phyloP scores from a whole-genome alignment of 2,329 filamentous ascomycete species.

The Lasiodiplodia sp. region DNA sequence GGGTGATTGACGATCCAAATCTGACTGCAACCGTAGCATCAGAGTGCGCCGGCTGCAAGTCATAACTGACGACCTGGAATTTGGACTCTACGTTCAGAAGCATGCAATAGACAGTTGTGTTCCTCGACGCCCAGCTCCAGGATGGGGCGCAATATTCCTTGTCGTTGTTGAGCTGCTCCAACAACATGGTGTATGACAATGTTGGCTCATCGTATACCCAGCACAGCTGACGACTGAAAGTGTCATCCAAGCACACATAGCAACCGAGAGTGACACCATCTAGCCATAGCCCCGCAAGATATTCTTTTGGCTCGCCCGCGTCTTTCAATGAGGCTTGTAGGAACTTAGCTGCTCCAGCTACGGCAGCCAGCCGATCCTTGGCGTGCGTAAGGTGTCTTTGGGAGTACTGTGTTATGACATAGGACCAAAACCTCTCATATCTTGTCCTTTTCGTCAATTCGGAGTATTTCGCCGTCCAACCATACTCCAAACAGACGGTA shows the following conservation, averaged over 20 bases:
- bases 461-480: too few relatives aligned
- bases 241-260: background rate
- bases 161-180: background rate
- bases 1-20: constrained; percentile 2
- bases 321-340: background rate
- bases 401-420: background rate
- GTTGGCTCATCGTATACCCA: background rate
- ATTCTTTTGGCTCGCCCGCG: background rate
- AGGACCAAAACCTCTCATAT: background rate
- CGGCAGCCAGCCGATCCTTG: background rate
- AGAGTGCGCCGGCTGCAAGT: background rate
- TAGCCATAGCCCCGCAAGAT: background rate
- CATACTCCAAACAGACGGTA: too few relatives aligned
- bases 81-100: too few relatives aligned
- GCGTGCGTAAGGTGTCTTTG: background rate
- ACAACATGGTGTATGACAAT: background rate
- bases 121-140: background rate
- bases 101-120: background rate
- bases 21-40: constrained; percentile 4
- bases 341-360: background rate
- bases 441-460: too few relatives aligned
- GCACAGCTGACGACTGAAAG: background rate
- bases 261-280: background rate
- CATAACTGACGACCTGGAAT: background rate
- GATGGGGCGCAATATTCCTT: background rate